phyloP scores from a whole-genome alignment of 257 asterid genomes.

The Solanum infundibuliforme region DNA sequence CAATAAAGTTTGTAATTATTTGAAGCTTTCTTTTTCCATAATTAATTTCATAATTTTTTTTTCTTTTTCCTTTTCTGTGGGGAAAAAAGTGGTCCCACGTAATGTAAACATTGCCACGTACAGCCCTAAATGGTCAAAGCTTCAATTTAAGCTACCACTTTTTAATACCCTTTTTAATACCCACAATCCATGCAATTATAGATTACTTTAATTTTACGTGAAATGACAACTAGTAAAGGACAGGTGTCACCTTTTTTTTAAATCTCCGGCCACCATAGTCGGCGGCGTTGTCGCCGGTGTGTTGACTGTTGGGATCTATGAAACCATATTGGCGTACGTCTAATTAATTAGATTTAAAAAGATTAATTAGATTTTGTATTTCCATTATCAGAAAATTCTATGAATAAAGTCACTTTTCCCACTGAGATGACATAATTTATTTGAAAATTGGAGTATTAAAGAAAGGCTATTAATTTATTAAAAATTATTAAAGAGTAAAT shows the following conservation, averaged over 20 bases:
- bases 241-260: slow-evolving; percentile 5
- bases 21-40: background rate
- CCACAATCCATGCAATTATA: slow-evolving; percentile 25
- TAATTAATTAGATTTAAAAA: no score
- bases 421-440: slow-evolving; percentile 4
- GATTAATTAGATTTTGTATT: background rate
- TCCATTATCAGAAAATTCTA: background rate
- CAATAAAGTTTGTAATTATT: slow-evolving; percentile 14
- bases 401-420: slow-evolving; percentile 1
- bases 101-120: slow-evolving; percentile 22
- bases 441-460: slow-evolving; percentile 2
- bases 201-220: slow-evolving; percentile 11
- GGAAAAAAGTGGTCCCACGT: slow-evolving; percentile 16
- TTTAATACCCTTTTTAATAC: background rate
- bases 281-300: slow-evolving; percentile 33
- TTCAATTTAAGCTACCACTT: background rate
- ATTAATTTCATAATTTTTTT: background rate
- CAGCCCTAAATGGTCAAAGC: slow-evolving; percentile 19
- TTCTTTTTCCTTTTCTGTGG: background rate
- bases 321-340: slow-evolving; percentile 10
- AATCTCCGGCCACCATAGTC: slow-evolving; percentile 34
- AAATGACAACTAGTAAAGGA: slow-evolving; percentile 9
- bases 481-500: background rate
- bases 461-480: background rate
- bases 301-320: slow-evolving; percentile 38